These are phyloP conservation scores for Alternaria triticina DNA, from an alignment of 2,329 filamentous ascomycete genomes.

Conservation along the genomic window DNA sequence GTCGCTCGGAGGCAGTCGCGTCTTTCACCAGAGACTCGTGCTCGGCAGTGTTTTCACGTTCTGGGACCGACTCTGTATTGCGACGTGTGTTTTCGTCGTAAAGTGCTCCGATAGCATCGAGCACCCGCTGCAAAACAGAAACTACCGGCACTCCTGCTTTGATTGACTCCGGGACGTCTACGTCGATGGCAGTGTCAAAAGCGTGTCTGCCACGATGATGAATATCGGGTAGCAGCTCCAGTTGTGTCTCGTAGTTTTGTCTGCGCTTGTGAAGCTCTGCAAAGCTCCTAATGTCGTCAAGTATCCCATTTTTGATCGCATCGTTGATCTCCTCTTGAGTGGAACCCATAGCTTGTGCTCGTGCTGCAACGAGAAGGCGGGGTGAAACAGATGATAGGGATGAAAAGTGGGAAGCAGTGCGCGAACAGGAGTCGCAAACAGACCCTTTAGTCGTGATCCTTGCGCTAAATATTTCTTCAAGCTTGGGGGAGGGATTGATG, in stretches of 20 bases:
- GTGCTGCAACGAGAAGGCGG: background rate
- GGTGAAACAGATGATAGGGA: background rate
- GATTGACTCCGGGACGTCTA: background rate
- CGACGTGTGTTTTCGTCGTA: background rate
- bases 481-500: background rate
- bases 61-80: background rate
- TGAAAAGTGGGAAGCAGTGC: background rate
- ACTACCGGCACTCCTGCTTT: background rate
- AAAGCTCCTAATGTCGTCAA: background rate
- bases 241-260: background rate
- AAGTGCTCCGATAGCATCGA: background rate
- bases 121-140: background rate
- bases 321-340: background rate
- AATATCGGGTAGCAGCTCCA: background rate
- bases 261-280: background rate
- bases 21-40: background rate
- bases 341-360: background rate
- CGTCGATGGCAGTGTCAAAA: conserved; percentile 1
- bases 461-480: background rate
- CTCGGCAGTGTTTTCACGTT: background rate
- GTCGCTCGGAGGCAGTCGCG: background rate
- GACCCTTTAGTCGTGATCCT: background rate
- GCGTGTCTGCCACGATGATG: background rate
- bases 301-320: background rate
- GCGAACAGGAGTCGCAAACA: background rate